Evolutionary conservation across 768 basidiomycete species (phyloP), one percentile per base, ranked within the genome.

Genomic region (Termitomyces sp.): DNA sequence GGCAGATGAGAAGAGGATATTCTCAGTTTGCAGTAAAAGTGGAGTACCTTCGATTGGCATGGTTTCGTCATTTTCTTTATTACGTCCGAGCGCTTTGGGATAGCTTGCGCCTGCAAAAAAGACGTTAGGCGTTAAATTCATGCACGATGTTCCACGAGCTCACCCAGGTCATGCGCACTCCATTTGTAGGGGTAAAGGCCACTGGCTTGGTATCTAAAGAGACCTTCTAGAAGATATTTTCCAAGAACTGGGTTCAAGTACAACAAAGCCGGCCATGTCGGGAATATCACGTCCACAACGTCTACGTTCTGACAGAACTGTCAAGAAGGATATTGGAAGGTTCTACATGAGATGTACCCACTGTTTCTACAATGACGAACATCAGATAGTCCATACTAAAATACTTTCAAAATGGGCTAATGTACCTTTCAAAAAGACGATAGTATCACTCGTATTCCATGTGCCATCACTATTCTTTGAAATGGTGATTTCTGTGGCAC

Each of bases 131-230:
- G 14, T n/a, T 26, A 16, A 42, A 26, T 16, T 42, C 9, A 42
- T 48, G 18, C 30, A 10, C 10, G 5, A 30, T 27, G 6, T 20
- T 13, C 16, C 3, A 40, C 66, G 43, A 34, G 60, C 75, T 54
- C 52, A 82, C 84, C 84, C 34, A 88, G 79, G 59, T 87, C 84
- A 65, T 86, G 86, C 3, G 84, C 76, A 53, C 80, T 81, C 78
- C 82, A 88, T 64, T 81, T 80, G 66, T 86, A 82, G 8, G 86
- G 85, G 66, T 87, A 88, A 57, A 82, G 81, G 0, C 86, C 86
- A 1, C 79, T 81, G 0, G 82, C 84, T 68, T 88, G 86, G 64
- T 88, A 88, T 57, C 81, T 75, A 66, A 88, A 85, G 20, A 88
- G 71, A 8, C 82, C 83, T 57, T 83, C 78, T 9, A 88, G 72